Evolutionary conservation across 2,329 filamentous ascomycete species (phyloP).

Genomic region (Cladosporium sp.): DNA sequence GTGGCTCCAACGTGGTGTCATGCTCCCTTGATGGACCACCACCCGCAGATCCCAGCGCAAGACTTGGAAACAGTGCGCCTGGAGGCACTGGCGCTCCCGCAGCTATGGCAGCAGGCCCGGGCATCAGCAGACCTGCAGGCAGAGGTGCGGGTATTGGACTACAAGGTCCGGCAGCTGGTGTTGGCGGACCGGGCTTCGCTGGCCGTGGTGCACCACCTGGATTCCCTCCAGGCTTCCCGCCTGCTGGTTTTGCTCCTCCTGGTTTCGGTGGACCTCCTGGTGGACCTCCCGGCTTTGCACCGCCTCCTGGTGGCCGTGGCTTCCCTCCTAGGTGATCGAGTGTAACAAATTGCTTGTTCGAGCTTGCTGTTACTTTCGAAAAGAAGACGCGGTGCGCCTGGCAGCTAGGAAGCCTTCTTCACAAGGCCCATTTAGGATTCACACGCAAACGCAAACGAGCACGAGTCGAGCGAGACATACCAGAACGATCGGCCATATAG

Average conservation of each 20-base stretch:
- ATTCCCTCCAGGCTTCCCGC: slow-evolving; percentile 33
- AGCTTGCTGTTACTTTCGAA: neutral
- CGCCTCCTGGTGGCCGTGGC: slow-evolving; percentile 44
- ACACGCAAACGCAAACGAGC: neutral
- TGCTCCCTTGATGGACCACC: slow-evolving; percentile 94
- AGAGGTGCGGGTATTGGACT: slow-evolving; percentile 73
- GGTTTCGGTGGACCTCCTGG: slow-evolving; percentile 34
- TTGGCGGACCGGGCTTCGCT: slow-evolving; percentile 71
- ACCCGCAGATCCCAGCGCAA: slow-evolving; percentile 84
- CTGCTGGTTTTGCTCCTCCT: slow-evolving; percentile 27
- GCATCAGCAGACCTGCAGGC: slow-evolving; percentile 86
- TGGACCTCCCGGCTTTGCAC: slow-evolving; percentile 31
- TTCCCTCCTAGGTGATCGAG: slow-evolving; percentile 22
- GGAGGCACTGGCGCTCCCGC: slow-evolving; percentile 54
- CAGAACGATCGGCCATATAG: neutral
- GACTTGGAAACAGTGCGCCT: slow-evolving; percentile 73
- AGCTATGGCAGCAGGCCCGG: slow-evolving; percentile 75
- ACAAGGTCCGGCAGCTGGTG: slow-evolving; percentile 82
- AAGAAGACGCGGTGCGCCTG: too few species aligned
- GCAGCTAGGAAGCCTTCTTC: too few species aligned
- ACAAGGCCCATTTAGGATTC: neutral
- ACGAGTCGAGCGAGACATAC: neutral
- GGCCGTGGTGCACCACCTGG: slow-evolving; percentile 44
- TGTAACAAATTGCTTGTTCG: too few species aligned
- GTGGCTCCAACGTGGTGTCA: slow-evolving; percentile 90